Conservation (phyloP, 352 stramenopile species). For the Peronospora tabacina region DNA sequence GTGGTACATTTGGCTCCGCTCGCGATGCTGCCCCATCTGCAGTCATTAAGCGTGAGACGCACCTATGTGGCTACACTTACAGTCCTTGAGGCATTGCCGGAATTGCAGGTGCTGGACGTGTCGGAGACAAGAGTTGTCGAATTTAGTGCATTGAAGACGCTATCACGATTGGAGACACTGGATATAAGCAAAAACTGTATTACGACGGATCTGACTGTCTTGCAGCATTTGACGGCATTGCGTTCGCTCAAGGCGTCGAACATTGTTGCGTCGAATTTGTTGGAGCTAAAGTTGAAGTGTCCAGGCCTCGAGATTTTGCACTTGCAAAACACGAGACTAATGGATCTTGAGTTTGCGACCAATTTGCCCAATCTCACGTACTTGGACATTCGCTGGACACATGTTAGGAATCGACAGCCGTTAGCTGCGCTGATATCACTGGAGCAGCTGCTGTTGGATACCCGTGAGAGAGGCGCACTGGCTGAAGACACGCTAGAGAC, state of each 20-base stretch:
- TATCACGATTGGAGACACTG: conserved; percentile 28
- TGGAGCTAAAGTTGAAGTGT: conserved; percentile 28
- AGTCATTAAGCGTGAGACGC: conserved; percentile 30
- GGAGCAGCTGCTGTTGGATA: conserved; percentile 40
- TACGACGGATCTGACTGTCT: conserved; percentile 20
- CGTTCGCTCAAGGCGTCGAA: conserved; percentile 33
- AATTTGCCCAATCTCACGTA: conserved; percentile 21
- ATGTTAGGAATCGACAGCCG: conserved; percentile 29
- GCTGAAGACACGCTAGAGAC: neutral
- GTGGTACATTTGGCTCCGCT: conserved; percentile 27
- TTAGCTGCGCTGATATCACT: conserved; percentile 26
- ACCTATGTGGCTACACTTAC: conserved; percentile 30
- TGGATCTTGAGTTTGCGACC: conserved; percentile 30
- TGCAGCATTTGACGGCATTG: conserved; percentile 26
- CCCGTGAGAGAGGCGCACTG: conserved; percentile 15
- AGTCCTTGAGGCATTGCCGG: conserved; percentile 22
- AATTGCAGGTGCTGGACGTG: conserved; percentile 33
- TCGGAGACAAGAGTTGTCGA: conserved; percentile 38
- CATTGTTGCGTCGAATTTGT: conserved; percentile 26
- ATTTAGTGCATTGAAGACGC: conserved; percentile 20
- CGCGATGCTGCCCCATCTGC: conserved; percentile 22
- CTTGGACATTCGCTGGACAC: conserved; percentile 40
- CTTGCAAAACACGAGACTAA: conserved; percentile 38
- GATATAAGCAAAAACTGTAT: conserved; percentile 49
- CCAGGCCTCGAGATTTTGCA: conserved; percentile 29